Conservation (phyloP, 2,329 filamentous ascomycete species). For the Allantophomopsis cytisporea region DNA sequence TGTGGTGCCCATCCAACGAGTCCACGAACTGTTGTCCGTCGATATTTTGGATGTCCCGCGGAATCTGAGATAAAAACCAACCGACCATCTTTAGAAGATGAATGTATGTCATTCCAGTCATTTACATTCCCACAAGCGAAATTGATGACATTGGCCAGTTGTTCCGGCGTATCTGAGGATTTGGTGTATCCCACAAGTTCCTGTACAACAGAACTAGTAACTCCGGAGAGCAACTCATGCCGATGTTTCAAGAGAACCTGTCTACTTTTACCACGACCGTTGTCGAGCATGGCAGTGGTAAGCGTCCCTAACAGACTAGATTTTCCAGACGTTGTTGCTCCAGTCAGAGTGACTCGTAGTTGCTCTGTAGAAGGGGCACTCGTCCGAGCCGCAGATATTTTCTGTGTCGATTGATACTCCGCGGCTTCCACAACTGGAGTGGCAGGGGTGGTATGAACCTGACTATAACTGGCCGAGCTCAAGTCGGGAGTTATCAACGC, state of each 20-base stretch:
- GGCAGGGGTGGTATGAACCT: not conserved
- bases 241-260: slow-evolving; percentile 82
- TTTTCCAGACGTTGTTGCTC: slow-evolving; percentile 84
- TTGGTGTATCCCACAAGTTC: slow-evolving; percentile 75
- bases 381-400: not conserved
- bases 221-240: slow-evolving; percentile 81
- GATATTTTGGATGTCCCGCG: slow-evolving; percentile 79
- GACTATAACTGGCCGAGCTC: slow-evolving; percentile 14
- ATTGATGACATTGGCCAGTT: slow-evolving; percentile 47
- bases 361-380: slow-evolving; percentile 48
- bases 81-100: slow-evolving; percentile 56
- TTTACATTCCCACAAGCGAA: slow-evolving; percentile 78
- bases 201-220: slow-evolving; percentile 90
- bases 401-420: not conserved
- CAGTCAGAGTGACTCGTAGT: slow-evolving; percentile 74
- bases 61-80: slow-evolving; percentile 86
- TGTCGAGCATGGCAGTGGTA: slow-evolving; percentile 78
- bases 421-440: not conserved
- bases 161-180: slow-evolving; percentile 19
- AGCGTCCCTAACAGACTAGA: slow-evolving; percentile 81
- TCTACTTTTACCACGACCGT: slow-evolving; percentile 81
- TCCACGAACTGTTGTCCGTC: slow-evolving; percentile 76
- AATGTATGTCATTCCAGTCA: slow-evolving; percentile 91
- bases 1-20: slow-evolving; percentile 94
- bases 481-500: slow-evolving; percentile 71